Evolutionary conservation across 345 rosid species (phyloP).

Genomic region (Camelina sativa): DNA sequence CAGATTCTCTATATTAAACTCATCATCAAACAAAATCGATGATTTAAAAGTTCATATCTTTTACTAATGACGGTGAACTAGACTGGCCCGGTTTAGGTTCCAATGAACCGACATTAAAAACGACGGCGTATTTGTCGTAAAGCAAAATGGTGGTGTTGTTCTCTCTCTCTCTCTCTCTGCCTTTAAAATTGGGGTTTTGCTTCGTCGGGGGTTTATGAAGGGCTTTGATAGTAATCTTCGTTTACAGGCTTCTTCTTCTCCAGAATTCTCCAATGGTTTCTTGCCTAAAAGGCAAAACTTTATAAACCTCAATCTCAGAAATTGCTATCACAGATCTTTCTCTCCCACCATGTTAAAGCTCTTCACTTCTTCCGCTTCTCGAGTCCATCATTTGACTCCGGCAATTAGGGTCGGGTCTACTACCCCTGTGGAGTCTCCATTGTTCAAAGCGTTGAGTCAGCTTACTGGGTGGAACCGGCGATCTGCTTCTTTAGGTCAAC

Average conservation of each 20-base stretch:
- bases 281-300: constrained; percentile 34
- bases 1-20: not conserved
- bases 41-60: not conserved
- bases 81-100: not conserved
- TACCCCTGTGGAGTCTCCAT: constrained; percentile 41
- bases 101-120: not conserved
- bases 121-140: not conserved
- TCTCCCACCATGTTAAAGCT: constrained; percentile 65
- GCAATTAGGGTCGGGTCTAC: constrained; percentile 46
- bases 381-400: constrained; percentile 46
- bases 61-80: not conserved
- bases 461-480: constrained; percentile 52
- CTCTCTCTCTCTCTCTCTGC: not conserved
- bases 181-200: constrained; percentile 34
- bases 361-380: constrained; percentile 53
- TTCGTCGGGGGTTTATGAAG: constrained; percentile 62
- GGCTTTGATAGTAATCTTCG: constrained; percentile 49
- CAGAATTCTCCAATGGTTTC: constrained; percentile 38
- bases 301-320: constrained; percentile 9
- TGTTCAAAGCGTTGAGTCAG: constrained; percentile 55
- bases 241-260: constrained; percentile 31
- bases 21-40: not conserved
- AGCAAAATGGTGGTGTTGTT: not conserved
- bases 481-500: constrained; percentile 41
- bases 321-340: constrained; percentile 13